Base-by-base conservation (phyloP, 192 early-diverging fungal species). In the Entophlyctis luteolus region DNA sequence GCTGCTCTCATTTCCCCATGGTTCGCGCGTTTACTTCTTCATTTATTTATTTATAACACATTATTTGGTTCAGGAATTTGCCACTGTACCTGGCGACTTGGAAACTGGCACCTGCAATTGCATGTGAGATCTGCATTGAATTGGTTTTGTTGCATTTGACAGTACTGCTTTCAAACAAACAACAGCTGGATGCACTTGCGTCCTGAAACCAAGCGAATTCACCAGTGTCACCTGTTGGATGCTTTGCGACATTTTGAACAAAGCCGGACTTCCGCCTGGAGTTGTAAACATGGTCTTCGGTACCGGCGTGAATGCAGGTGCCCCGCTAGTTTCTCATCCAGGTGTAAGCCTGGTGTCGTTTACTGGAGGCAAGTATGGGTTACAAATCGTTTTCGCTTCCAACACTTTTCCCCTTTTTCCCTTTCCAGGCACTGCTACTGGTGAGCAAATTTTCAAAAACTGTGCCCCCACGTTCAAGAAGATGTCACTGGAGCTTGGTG, bases 261-360 rank as follows among this genome's bases (percentile, higher is more conserved):
- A 90, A 48, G 90, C 89, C 29, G 89, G 88, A 31, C 71, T 94
- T 23, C 91, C 92, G 18, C 39, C 33, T 28, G 72, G 93, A 37
- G 93, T 94, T 5, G 75, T 91, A 60, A 94, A 92, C 72, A 82
- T 94, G 74, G 76, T 93, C n/a, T 88, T 91, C 73, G 93, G 93
- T 59, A 62, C 54, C 34, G 91, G 91, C 32, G 65, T 65, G 22
- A 67, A 63, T 18, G 89, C 88, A n/a, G 91, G 90, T 4, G 79
- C 77, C 55, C 79, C 88, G 6, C 81, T 94, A 2, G 86, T 87
- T 32, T 75, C 72, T 52, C 91, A 94, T 71, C 72, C 67, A 35
- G 79, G 83, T 46, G 87, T 93, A 37, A 69, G 72, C 23, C 82
- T 68, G 63, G 70, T 91, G 47, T 88, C 90, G 2, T 92, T 94